A percentile compares a stretch with the other conserved stretches of the same genome.
phyloP scores from a whole-genome alignment of 331 rosid species.

The Erythrophleum ivorense region DNA sequence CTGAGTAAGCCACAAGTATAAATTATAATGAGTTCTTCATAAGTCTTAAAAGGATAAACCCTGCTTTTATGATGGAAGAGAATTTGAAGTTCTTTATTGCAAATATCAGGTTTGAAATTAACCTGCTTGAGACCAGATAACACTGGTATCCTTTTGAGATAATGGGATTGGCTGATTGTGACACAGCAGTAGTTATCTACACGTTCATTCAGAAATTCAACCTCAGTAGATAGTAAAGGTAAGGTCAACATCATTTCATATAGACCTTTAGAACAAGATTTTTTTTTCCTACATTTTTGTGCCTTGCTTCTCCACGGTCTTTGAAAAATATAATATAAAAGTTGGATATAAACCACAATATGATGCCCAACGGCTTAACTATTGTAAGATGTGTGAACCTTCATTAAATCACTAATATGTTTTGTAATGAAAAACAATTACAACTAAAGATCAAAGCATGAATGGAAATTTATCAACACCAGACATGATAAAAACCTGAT shows the following conservation, averaged over 20 bases:
- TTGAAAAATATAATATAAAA: not conserved
- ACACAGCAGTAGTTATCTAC: conserved; percentile 73
- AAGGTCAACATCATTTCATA: conserved; percentile 20
- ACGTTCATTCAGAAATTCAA: conserved; percentile 41
- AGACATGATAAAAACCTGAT: not conserved
- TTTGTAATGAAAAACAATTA: conserved; percentile 3
- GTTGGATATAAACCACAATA: not conserved
- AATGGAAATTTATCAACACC: not conserved
- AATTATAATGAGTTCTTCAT: conserved; percentile 41
- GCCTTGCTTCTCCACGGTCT: conserved; percentile 11
- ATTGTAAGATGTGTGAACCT: conserved; percentile 14
- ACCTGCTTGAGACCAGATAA: conserved; percentile 81
- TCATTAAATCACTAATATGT: conserved; percentile 35
- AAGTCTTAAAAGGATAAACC: conserved; percentile 20
- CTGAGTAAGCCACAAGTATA: conserved; percentile 57
- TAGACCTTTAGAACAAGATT: not conserved
- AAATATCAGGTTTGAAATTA: conserved; percentile 34
- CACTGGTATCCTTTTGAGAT: conserved; percentile 82
- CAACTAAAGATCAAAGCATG: not conserved
- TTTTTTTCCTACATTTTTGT: not conserved
- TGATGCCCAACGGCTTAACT: conserved; percentile 18
- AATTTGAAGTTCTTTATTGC: conserved; percentile 16
- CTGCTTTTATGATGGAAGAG: conserved; percentile 4
- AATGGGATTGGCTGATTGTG: conserved; percentile 63
- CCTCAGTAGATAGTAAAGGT: conserved; percentile 9